Evolutionary conservation across 1,284 basidiomycete species (phyloP), one percentile per base, ranked within the genome.

Genomic region (Puccinia brachypodii): DNA sequence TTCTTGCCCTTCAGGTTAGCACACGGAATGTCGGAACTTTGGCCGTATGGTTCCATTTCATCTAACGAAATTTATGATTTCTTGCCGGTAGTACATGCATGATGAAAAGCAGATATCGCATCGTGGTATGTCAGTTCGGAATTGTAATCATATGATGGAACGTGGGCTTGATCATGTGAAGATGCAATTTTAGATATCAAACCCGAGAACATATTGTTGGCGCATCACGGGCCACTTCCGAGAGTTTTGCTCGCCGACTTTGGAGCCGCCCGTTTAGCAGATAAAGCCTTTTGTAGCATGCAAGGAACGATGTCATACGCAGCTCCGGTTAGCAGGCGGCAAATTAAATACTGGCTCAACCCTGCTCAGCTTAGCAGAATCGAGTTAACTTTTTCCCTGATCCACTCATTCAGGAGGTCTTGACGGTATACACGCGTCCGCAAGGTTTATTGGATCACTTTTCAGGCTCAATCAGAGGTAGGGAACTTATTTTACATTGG

Each of bases 241-340:
- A 62, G 58, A n/a, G 78, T 81, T 0, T 36, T 73, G 31, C 50
- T 81, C 42, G 78, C 78, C 13, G 78, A 81, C 60, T 81, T 81
- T 73, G 78, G 78, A 33, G 78, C 78, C 3, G 78, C 78, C 8
- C 68, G 78, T 44, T 47, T 81, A 58, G 78, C 78, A 36, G 78
- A 81, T 62, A 81, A 81, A 62, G 78, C 78, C 13, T 81, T 81
- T 66, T 81, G 78, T 64, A 73, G 69, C 28, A 81, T 81, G 78
- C 78, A 81, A 58, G 78, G 78, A 58, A 81, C 78, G 11, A 81
- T 81, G 78, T 81, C 78, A 1, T 81, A 81, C n/a, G 78, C 78
- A 8, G 78, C 78, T 31, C 78, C 78, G 42, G 78, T 81, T 6
- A 81, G 78, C 36, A n/a, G 9, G 33, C 4, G 9, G 13, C 44